Conservation (phyloP, 2,329 filamentous ascomycete species). For the Aspergillus novofumigatus region DNA sequence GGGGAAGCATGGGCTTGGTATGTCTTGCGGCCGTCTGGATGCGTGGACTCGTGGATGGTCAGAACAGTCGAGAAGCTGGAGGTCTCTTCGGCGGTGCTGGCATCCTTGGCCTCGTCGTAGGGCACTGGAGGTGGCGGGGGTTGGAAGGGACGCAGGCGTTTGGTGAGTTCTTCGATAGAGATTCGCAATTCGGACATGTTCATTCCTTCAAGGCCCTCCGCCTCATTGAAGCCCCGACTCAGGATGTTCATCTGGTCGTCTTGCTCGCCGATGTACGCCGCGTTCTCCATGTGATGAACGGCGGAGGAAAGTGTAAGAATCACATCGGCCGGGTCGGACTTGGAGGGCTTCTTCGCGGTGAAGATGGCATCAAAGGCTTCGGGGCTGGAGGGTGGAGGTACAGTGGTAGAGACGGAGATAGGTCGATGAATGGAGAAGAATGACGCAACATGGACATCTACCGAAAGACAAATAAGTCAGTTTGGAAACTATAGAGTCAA, state of each 20-base stretch:
- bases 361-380: conserved; percentile 85
- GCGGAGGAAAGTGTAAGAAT: conserved; percentile 60
- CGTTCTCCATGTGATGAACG: conserved; percentile 42
- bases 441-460: conserved; percentile 81
- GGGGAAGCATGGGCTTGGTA: conserved; percentile 51
- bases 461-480: conserved; percentile 2
- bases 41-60: conserved; percentile 51
- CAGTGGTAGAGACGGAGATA: conserved; percentile 78
- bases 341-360: conserved; percentile 50
- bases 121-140: conserved; percentile 77
- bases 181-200: conserved; percentile 59
- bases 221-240: conserved; percentile 12
- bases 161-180: conserved; percentile 64
- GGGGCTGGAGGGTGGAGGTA: conserved; percentile 67
- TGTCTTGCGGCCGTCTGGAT: conserved; percentile 47
- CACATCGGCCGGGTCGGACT: conserved; percentile 51
- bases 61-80: conserved; percentile 47
- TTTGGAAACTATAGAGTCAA: neutral
- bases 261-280: conserved; percentile 30
- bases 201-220: conserved; percentile 40
- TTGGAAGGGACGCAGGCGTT: conserved; percentile 72
- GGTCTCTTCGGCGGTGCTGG: conserved; percentile 36
- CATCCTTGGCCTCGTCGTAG: conserved; percentile 41
- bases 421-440: conserved; percentile 97
- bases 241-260: conserved; percentile 33